Percentiles rank a stretch among this genome's conserved stretches.
These are phyloP conservation scores for Termitomyces sp. DNA, from an alignment of 1,284 basidiomycete species.

Conservation along the genomic window DNA sequence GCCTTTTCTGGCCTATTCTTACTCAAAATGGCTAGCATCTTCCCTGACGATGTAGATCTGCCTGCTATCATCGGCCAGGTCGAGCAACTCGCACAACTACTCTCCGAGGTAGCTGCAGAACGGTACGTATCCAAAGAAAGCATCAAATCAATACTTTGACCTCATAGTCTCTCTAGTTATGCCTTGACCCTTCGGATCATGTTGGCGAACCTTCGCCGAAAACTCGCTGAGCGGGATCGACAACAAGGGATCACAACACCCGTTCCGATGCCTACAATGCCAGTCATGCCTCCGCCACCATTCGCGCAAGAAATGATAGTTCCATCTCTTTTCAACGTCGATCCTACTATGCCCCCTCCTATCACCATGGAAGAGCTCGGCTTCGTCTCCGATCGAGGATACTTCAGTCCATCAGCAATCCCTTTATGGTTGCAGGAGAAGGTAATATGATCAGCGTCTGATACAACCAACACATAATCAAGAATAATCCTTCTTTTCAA, in stretches of 20 bases:
- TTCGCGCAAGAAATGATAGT: constrained; percentile 54
- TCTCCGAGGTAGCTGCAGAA: constrained; percentile 86
- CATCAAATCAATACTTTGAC: not conserved
- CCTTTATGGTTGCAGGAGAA: constrained; percentile 81
- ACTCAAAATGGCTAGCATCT: constrained; percentile 86
- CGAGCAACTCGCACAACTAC: constrained; percentile 76
- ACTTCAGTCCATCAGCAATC: constrained; percentile 74
- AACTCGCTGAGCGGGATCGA: constrained; percentile 54
- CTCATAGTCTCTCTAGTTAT: constrained; percentile 46
- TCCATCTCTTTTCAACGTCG: constrained; percentile 47
- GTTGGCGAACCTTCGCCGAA: constrained; percentile 84
- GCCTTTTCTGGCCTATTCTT: constrained; percentile 91
- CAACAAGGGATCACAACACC: constrained; percentile 13
- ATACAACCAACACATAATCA: not conserved
- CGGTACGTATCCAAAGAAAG: constrained; percentile 34
- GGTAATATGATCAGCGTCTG: constrained; percentile 31
- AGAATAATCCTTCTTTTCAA: constrained; percentile 6
- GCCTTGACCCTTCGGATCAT: constrained; percentile 86
- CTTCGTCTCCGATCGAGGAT: constrained; percentile 64
- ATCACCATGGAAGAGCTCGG: constrained; percentile 82
- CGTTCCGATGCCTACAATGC: constrained; percentile 30
- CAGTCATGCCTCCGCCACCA: constrained; percentile 43
- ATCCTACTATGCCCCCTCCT: constrained; percentile 54
- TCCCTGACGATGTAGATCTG: constrained; percentile 77
- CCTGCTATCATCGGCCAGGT: constrained; percentile 71